Evolutionary conservation across 345 rosid genomes (phyloP).

Genomic region (Hibiscus mutabilis): DNA sequence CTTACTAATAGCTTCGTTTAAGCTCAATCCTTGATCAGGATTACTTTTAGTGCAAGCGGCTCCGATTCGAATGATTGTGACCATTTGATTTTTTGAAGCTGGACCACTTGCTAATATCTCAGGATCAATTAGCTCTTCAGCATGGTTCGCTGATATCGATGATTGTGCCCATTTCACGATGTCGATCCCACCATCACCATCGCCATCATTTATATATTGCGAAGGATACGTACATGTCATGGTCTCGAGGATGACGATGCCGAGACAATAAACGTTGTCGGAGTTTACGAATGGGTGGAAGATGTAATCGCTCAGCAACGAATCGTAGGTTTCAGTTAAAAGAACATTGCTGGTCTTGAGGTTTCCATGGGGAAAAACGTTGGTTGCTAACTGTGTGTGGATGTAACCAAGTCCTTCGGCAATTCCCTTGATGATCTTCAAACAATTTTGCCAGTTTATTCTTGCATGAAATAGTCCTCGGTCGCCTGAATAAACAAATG

Average conservation of each 20-base stretch:
- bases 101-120: constrained; percentile 36
- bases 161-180: constrained; percentile 48
- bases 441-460: constrained; percentile 57
- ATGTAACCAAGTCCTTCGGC: constrained; percentile 56
- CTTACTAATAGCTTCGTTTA: constrained; percentile 47
- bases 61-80: constrained; percentile 46
- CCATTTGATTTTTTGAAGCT: constrained; percentile 32
- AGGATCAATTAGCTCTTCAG: constrained; percentile 60
- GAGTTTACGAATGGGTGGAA: constrained; percentile 43
- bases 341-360: constrained; percentile 83
- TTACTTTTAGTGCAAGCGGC: constrained; percentile 47
- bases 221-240: constrained; percentile 71
- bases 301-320: constrained; percentile 60
- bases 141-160: no score
- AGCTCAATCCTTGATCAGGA: constrained; percentile 38
- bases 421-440: constrained; percentile 55
- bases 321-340: constrained; percentile 42
- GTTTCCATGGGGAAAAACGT: constrained; percentile 78
- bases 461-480: constrained; percentile 44
- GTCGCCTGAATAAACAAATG: constrained; percentile 33
- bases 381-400: constrained; percentile 43
- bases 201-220: constrained; percentile 48
- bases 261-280: constrained; percentile 63
- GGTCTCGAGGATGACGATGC: constrained; percentile 63
- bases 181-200: constrained; percentile 60